Evolutionary conservation across 2,329 filamentous ascomycete genomes (phyloP), one percentile per base, ranked within the genome.

Genomic region (Xylariaceae sp.): DNA sequence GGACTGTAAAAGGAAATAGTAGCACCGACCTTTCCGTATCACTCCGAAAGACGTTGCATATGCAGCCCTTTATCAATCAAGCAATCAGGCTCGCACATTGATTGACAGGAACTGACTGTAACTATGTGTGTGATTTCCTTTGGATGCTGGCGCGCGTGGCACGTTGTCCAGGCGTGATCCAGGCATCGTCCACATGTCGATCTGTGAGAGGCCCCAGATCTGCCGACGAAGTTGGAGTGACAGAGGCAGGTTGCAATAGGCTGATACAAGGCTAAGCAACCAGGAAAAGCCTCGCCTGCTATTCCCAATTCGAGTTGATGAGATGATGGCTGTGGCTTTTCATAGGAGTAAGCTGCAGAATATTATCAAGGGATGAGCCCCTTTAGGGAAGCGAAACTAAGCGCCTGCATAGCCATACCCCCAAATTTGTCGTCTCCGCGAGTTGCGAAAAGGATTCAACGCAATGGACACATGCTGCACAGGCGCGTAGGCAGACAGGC

Each of bases 161-260:
- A 45, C 37, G 38, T 38, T 40, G 55, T 51, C 48, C 22, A 26
- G 22, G 22, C 22, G 22, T 26, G 6, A 11, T 26, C 22, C 22
- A 26, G 22, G 22, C 22, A 11, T 26, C 45, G 50, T 56, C 53
- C 55, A 58, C 56, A 54, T 60, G 56, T 56, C 55, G 52, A 55
- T 54, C 51, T 50, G 47, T 60, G 54, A 60, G 51, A 60, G 56
- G 56, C 47, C 50, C 53, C 53, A 47, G 54, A 56, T 54, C 49
- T 55, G 48, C 52, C 48, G 48, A n/a, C n/a, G n/a, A n/a, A n/a
- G 35, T 39, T 43, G 48, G 47, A 47, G 43, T 43, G 24, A 43
- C 18, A 24, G 37, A 13, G 18, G 13, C 13, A 39, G 40, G 36
- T 33, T 17, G 34, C 40, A 37, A 48, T 48, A 44, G 44, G 47